Evolutionary conservation across 495 filamentous ascomycete genomes (phyloP).

Genomic region (Astrocystis sublimbata): DNA sequence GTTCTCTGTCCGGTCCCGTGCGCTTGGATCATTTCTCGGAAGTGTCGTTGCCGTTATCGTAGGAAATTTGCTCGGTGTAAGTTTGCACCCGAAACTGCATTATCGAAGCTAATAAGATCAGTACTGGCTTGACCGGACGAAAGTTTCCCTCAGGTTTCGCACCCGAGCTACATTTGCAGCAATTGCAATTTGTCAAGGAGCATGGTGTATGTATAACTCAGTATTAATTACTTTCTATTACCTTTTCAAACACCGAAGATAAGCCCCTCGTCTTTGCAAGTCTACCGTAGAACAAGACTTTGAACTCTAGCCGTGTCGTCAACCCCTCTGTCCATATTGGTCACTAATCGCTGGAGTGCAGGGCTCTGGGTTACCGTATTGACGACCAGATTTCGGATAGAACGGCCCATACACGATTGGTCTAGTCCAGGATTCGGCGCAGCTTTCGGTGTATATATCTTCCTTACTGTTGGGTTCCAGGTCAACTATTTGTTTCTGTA

Average conservation of each 20-base stretch:
- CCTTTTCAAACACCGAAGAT: background rate
- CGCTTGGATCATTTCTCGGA: conserved; percentile 62
- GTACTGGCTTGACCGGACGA: conserved; percentile 53
- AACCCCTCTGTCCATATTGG: conserved; percentile 51
- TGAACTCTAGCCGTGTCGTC: conserved; percentile 52
- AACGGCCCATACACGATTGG: conserved; percentile 61
- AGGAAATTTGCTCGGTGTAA: conserved; percentile 56
- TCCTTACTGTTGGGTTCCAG: conserved; percentile 62
- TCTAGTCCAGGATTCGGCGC: conserved; percentile 53
- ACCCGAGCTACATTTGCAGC: conserved; percentile 37
- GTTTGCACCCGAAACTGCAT: conserved; percentile 1
- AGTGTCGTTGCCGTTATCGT: conserved; percentile 59
- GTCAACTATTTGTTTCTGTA: conserved; percentile 65
- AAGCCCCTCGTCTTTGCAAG: background rate
- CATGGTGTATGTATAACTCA: conserved; percentile 7
- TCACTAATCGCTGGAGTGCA: background rate
- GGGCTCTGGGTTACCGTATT: conserved; percentile 61
- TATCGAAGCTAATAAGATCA: conserved; percentile 1
- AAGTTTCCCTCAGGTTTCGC: conserved; percentile 50
- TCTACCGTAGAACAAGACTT: conserved; percentile 31
- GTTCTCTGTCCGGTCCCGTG: conserved; percentile 63
- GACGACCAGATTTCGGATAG: conserved; percentile 52
- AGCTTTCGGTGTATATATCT: conserved; percentile 59
- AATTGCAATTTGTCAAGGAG: conserved; percentile 7
- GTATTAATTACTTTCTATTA: background rate